Conservation (phyloP, 495 filamentous ascomycete species). For the Talaromyces adpressus region DNA sequence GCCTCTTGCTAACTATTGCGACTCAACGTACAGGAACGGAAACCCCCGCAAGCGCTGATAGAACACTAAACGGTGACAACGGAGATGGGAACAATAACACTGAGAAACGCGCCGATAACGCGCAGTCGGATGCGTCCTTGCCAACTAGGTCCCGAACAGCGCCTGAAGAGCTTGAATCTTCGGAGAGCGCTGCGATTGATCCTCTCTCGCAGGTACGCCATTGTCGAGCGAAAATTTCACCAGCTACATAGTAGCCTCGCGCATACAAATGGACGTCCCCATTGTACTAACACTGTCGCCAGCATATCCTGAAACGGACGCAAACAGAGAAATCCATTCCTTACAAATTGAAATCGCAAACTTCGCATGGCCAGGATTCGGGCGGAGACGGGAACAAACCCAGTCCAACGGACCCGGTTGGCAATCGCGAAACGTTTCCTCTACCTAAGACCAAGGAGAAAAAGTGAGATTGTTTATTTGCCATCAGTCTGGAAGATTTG, state of each 20-base stretch:
- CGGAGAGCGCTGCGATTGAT: not conserved
- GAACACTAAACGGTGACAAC: slow-evolving; percentile 9
- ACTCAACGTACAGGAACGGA: not conserved
- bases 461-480: slow-evolving; percentile 45
- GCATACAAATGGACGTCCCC: slow-evolving; percentile 12
- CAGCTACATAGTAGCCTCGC: slow-evolving; percentile 7
- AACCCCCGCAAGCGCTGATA: not conserved
- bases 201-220: slow-evolving; percentile 3
- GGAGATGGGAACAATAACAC: not conserved
- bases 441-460: slow-evolving; percentile 53
- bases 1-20: not conserved
- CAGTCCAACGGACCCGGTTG: slow-evolving; percentile 26
- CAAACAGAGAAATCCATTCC: slow-evolving; percentile 67
- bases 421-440: slow-evolving; percentile 33
- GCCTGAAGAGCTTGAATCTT: not conserved
- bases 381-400: slow-evolving; percentile 39
- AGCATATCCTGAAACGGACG: slow-evolving; percentile 79
- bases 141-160: not conserved
- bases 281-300: slow-evolving; percentile 12
- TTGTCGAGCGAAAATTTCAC: not conserved
- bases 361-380: slow-evolving; percentile 46
- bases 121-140: not conserved
- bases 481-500: no score
- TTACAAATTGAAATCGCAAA: slow-evolving; percentile 53
- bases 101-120: slow-evolving; percentile 9